Evolutionary conservation across 202 grass and related monocot genomes (phyloP), one percentile per base, ranked within the genome.

Genomic region (Panicum virgatum): DNA sequence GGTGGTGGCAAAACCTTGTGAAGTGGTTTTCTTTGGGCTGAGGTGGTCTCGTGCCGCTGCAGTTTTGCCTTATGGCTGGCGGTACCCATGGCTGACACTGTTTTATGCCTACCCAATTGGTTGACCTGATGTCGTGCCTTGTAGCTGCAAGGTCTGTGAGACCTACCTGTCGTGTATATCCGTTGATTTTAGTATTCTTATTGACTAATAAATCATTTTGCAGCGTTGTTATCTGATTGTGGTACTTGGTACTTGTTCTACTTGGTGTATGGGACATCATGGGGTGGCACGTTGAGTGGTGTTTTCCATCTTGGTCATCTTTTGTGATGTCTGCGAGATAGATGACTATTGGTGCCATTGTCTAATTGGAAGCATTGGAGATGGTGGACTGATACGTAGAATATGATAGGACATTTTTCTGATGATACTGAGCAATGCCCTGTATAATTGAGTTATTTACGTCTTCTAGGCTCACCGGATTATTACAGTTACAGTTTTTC

Each of bases 1-100:
- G 88, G 89, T 20, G 91, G 90, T 77, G 89, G 74, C 39, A 96
- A 91, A 77, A 78, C 70, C 61, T 78, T 80, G 51, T 94, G 86
- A 87, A 60, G 57, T 60, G 0, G 25, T 60, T 12, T 69, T 57
- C n/a, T 5, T 10, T 69, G 18, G 37, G 22, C 51, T 69, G 47
- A 56, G 12, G 16, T 1, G 22, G 22, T 34, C 32, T 34, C 3
- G 32, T 34, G 32, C 32, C 3, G 32, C 32, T 34, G 32, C 22
- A 53, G 20, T 63, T 63, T 34, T 44, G 42, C 58, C 27, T 1
- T 19, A 19, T 50, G 13, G 25, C 39, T 11, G 15, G 14, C 9
- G 52, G 51, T 58, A 16, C 29, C 27, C 75, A 66, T 65, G 30
- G 7, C 61, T 37, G 54, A 44, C 19, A 16, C 1, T 54, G 52